Conservation (phyloP, 2,329 filamentous ascomycete species). For the Cytospora piceicola region DNA sequence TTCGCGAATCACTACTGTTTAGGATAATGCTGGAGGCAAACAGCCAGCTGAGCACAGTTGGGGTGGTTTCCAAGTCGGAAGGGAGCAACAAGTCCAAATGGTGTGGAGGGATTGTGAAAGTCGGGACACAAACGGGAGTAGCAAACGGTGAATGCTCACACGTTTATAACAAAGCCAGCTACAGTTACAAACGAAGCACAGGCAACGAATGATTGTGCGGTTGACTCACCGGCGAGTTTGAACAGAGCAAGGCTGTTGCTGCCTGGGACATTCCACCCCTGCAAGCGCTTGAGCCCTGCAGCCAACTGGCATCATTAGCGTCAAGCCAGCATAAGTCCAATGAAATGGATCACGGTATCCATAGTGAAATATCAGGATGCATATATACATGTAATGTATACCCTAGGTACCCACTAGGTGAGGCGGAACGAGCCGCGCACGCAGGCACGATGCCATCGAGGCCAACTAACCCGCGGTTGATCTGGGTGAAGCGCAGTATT, state of each 20-base stretch:
- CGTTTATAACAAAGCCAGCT: neutral
- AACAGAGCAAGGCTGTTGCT: too few relatives aligned
- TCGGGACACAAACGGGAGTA: neutral
- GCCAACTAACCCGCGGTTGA: neutral
- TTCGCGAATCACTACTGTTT: neutral
- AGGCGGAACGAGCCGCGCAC: neutral
- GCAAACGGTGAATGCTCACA: neutral
- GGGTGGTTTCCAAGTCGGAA: neutral
- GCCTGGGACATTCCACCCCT: too few relatives aligned
- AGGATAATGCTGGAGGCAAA: neutral
- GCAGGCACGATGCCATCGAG: neutral
- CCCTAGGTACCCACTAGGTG: neutral
- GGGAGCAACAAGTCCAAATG: neutral
- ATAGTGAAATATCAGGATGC: too few relatives aligned
- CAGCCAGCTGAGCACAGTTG: neutral
- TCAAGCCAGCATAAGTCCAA: too few relatives aligned
- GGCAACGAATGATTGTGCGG: neutral
- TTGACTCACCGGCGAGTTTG: slow-evolving; percentile 7
- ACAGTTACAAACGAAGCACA: neutral
- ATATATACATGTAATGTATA: too few relatives aligned
- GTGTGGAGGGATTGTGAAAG: neutral
- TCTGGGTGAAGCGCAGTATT: neutral
- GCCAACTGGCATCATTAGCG: too few relatives aligned
- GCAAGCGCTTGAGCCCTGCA: too few relatives aligned
- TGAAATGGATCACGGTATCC: too few relatives aligned